phyloP scores from a whole-genome alignment of 192 early-diverging fungal species.

The Rhizoclosmatium sp. region DNA sequence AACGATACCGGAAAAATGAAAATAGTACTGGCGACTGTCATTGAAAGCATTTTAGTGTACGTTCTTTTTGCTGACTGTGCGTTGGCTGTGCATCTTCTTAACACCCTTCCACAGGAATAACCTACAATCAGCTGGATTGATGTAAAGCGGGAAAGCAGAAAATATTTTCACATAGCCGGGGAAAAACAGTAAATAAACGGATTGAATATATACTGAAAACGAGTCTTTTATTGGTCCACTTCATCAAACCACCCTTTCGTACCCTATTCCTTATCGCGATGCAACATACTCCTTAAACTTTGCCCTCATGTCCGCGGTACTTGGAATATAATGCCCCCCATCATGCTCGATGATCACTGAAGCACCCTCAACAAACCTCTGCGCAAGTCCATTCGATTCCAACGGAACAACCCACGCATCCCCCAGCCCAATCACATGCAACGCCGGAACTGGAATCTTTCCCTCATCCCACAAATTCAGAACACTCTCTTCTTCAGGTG shows the following conservation, averaged over 20 bases:
- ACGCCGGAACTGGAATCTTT: conserved; percentile 13
- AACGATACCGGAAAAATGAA: conserved; percentile 67
- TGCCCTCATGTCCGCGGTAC: conserved; percentile 38
- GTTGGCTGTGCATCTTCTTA: background rate
- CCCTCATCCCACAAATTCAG: conserved; percentile 7
- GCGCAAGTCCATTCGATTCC: conserved; percentile 36
- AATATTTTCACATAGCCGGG: background rate
- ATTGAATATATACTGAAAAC: background rate
- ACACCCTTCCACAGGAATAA: conserved; percentile 10
- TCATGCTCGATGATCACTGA: conserved; percentile 9
- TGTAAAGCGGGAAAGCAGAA: background rate
- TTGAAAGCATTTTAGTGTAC: conserved; percentile 33
- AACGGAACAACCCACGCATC: conserved; percentile 25
- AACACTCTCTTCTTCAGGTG: background rate
- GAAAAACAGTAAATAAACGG: background rate
- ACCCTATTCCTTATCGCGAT: background rate
- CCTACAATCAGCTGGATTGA: conserved; percentile 15
- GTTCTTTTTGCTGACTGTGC: background rate
- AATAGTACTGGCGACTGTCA: conserved; percentile 65
- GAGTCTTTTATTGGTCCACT: background rate
- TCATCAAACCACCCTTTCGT: background rate
- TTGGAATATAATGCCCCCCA: conserved; percentile 51
- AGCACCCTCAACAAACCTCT: background rate
- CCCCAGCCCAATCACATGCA: conserved; percentile 53
- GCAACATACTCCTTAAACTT: conserved; percentile 46